Base-by-base conservation (phyloP, 208 protist species). In the Trypanosoma platydactyli region DNA sequence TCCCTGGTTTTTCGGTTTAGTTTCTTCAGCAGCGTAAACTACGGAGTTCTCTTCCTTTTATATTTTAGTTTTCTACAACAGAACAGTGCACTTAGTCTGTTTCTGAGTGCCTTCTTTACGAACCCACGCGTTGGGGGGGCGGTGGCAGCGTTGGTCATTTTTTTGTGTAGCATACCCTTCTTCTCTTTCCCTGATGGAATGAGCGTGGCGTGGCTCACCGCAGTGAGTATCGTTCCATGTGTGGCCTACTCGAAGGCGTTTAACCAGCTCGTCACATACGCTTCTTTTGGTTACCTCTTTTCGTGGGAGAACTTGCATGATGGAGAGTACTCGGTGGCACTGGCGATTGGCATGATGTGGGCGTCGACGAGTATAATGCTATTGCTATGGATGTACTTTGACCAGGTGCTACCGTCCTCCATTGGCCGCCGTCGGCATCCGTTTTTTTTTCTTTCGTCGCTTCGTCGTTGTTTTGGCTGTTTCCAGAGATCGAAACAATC, bases 41-140 rank as follows among this genome's bases (percentile, higher is more conserved):
- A 75, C 54, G 71, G 81, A 42, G 56, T 95, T 41, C 64, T 95
- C 33, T 62, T 95, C 58, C 64, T 86, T 40, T 30, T 93, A 35
- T 86, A 93, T 74, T 88, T 88, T 56, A 82, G 76, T 54, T 93
- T 92, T 51, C 65, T 83, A 71, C 79, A 89, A 56, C 83, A 86
- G 64, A 88, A 80, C 64, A 86, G 73, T 7, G 84, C 81, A n/a
- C 57, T 95, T 15, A 76, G 72, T 58, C 69, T 93, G 40, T 76
- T 93, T 38, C 59, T 93, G 59, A 88, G 74, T 68, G 79, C 83
- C 18, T 63, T 95, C 42, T 95, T 93, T 72, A 81, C 71, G 29
- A 92, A 92, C 64, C 81, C 89, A 20, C 80, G 87, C 40, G 60
- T 91, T 24, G 89, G 82, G 48, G 77, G 76, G 49, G 83, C 82